These are phyloP conservation scores for Ophiocordyceps sinensis DNA, from an alignment of 2,329 filamentous ascomycete species.

Conservation along the genomic window DNA sequence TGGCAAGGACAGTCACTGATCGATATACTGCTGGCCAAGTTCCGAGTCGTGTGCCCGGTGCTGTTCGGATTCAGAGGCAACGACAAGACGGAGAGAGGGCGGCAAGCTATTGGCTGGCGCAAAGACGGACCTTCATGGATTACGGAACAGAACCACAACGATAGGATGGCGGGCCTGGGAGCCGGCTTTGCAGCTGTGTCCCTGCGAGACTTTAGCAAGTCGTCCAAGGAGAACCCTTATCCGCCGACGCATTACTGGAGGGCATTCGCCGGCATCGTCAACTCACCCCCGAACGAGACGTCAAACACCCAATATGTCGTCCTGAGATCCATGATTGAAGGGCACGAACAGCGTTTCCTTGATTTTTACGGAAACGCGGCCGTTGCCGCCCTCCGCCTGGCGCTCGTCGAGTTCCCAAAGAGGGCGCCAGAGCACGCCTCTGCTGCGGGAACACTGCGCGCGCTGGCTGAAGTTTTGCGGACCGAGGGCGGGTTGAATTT, in stretches of 20 bases:
- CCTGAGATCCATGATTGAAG: slow-evolving; percentile 56
- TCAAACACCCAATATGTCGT: slow-evolving; percentile 63
- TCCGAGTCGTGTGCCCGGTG: slow-evolving; percentile 65
- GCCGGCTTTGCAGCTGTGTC: slow-evolving; percentile 74
- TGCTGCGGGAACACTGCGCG: slow-evolving; percentile 35
- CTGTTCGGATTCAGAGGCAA: slow-evolving; percentile 71
- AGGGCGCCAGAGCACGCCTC: slow-evolving; percentile 31
- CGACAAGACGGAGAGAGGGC: slow-evolving; percentile 57
- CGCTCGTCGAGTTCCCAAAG: slow-evolving; percentile 59
- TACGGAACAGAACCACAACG: slow-evolving; percentile 57
- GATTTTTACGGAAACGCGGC: slow-evolving; percentile 68
- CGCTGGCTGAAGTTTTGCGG: slow-evolving; percentile 38
- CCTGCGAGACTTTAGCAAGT: slow-evolving; percentile 65
- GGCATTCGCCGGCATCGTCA: slow-evolving; percentile 60
- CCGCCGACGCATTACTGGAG: slow-evolving; percentile 75
- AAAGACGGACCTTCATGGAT: slow-evolving; percentile 46
- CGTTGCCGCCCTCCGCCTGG: slow-evolving; percentile 53
- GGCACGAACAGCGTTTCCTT: slow-evolving; percentile 62
- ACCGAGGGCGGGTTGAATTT: slow-evolving; percentile 34
- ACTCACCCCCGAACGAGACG: slow-evolving; percentile 51
- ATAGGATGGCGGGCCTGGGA: slow-evolving; percentile 71
- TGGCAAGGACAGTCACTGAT: slow-evolving; percentile 56
- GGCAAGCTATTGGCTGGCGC: slow-evolving; percentile 59
- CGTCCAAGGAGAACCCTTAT: slow-evolving; percentile 55
- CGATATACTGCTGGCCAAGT: slow-evolving; percentile 77